phyloP scores from a whole-genome alignment of 2,329 filamentous ascomycete genomes.

The Microsporum ferrugineum region DNA sequence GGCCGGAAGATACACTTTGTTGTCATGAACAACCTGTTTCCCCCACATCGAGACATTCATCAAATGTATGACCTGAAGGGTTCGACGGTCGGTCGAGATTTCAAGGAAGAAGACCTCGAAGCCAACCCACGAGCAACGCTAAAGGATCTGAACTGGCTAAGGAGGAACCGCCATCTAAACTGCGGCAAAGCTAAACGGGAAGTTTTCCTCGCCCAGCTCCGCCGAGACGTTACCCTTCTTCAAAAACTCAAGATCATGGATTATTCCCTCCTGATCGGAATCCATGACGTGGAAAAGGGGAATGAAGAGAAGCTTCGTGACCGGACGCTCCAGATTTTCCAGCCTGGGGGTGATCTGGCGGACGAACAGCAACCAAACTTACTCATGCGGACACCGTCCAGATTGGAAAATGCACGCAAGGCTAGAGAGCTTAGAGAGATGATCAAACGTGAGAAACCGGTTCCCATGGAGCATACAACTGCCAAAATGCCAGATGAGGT shows the following conservation, averaged over 20 bases:
- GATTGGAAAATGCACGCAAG: slow-evolving; percentile 81
- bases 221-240: slow-evolving; percentile 72
- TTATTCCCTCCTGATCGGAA: slow-evolving; percentile 88
- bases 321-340: slow-evolving; percentile 89
- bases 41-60: slow-evolving; percentile 93
- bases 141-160: slow-evolving; percentile 94
- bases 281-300: slow-evolving; percentile 78
- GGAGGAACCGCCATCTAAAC: slow-evolving; percentile 72
- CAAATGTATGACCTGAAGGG: slow-evolving; percentile 95
- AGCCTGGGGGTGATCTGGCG: slow-evolving; percentile 63
- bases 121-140: slow-evolving; percentile 84
- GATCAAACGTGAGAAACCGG: slow-evolving; percentile 81
- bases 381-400: slow-evolving; percentile 81
- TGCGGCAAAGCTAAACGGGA: slow-evolving; percentile 80
- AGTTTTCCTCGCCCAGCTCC: slow-evolving; percentile 78
- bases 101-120: slow-evolving; percentile 74
- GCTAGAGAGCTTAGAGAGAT: slow-evolving; percentile 82
- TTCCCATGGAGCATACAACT: slow-evolving; percentile 75
- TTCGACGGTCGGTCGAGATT: slow-evolving; percentile 86
- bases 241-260: slow-evolving; percentile 95
- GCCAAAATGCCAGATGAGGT: slow-evolving; percentile 86
- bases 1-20: slow-evolving; percentile 98
- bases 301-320: slow-evolving; percentile 88
- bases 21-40: slow-evolving; percentile 99
- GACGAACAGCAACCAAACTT: slow-evolving; percentile 52